These are phyloP conservation scores for Sonneratia alba DNA, from an alignment of 345 rosid genomes.

Conservation along the genomic window DNA sequence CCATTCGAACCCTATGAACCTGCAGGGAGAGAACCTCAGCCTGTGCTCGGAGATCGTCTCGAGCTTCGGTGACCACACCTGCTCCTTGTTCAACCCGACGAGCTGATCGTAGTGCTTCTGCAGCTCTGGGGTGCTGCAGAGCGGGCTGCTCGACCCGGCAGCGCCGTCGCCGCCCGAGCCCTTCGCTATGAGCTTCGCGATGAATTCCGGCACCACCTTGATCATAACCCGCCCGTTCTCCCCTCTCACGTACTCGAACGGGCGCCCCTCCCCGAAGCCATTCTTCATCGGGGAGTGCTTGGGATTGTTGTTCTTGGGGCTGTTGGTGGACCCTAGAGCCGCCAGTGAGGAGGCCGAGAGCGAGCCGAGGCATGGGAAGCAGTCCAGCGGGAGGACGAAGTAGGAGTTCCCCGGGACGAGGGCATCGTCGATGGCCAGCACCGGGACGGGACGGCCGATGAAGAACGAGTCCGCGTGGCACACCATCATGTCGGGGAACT, in stretches of 20 bases:
- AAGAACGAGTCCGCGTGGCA: slow-evolving; percentile 88
- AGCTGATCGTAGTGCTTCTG: slow-evolving; percentile 34
- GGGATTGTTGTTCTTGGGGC: slow-evolving; percentile 12
- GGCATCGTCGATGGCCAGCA: slow-evolving; percentile 54
- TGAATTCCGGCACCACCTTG: slow-evolving; percentile 49
- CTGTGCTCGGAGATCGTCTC: slow-evolving; percentile 36
- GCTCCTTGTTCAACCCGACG: slow-evolving; percentile 27
- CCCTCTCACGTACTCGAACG: slow-evolving; percentile 43
- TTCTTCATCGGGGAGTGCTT: slow-evolving; percentile 15
- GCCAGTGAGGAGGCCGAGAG: slow-evolving; percentile 59
- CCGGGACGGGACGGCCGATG: slow-evolving; percentile 69
- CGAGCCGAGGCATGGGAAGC: slow-evolving; percentile 28
- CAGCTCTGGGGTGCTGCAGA: slow-evolving; percentile 44
- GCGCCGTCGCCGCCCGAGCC: slow-evolving; percentile 3
- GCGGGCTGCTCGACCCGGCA: slow-evolving; percentile 6
- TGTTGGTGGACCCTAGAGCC: slow-evolving; percentile 28
- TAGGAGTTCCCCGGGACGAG: slow-evolving; percentile 66
- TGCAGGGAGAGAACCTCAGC: slow-evolving; percentile 33
- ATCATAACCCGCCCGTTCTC: slow-evolving; percentile 43
- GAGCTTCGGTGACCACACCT: slow-evolving; percentile 40
- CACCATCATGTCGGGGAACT: slow-evolving; percentile 66
- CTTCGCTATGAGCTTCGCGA: slow-evolving; percentile 28
- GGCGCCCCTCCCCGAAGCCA: slow-evolving; percentile 32
- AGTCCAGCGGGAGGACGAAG: slow-evolving; percentile 69
- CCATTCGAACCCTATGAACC: slow-evolving; percentile 29